These are phyloP conservation scores for Pseudogymnoascus sp. DNA, from an alignment of 2,329 filamentous ascomycete genomes.

Conservation along the genomic window DNA sequence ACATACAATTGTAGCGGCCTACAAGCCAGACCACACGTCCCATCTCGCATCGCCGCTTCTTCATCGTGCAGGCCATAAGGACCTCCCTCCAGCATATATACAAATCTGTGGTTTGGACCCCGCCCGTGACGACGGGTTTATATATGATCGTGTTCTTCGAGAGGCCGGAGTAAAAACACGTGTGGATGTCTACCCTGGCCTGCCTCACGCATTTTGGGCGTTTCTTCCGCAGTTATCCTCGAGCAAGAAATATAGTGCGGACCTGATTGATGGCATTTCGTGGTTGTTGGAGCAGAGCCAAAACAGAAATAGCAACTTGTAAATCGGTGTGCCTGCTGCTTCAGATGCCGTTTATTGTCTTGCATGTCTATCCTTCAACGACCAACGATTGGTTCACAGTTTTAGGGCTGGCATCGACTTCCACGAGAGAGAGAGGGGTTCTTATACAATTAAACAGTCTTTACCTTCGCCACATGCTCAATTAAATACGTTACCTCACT, in stretches of 20 bases:
- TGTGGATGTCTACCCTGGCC: constrained; percentile 27
- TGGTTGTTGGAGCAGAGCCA: constrained; percentile 15
- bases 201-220: constrained; percentile 28
- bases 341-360: background rate
- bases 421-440: background rate
- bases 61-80: constrained; percentile 18
- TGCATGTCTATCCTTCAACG: background rate
- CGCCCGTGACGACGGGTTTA: constrained; percentile 41
- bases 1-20: background rate
- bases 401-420: background rate
- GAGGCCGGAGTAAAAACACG: constrained; percentile 26
- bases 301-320: background rate
- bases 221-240: constrained; percentile 22
- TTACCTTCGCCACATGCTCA: background rate
- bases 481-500: background rate
- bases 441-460: background rate
- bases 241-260: constrained; percentile 22
- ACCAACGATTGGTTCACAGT: background rate
- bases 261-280: constrained; percentile 16
- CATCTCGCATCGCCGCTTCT: constrained; percentile 11
- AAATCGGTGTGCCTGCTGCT: background rate
- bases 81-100: constrained; percentile 37
- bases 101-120: constrained; percentile 42
- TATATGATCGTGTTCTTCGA: constrained; percentile 39
- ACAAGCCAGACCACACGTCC: background rate